phyloP scores from a whole-genome alignment of 2,329 filamentous ascomycete species.

The Thielaviopsis populi region DNA sequence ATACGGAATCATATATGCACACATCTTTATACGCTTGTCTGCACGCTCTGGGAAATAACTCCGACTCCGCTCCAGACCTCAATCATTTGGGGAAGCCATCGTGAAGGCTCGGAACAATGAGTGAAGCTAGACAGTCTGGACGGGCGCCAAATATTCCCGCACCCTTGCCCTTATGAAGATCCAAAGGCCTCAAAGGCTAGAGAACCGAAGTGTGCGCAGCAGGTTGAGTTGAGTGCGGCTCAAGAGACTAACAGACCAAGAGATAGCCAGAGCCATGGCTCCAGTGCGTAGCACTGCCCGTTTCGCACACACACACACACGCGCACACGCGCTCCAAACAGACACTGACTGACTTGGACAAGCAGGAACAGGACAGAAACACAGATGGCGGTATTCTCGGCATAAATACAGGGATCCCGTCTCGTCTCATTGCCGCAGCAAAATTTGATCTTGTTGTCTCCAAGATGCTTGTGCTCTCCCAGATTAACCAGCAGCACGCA shows the following conservation, averaged over 20 bases:
- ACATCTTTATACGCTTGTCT: background rate
- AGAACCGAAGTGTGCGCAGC: background rate
- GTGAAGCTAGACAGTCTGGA: background rate
- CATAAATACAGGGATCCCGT: constrained; percentile 1
- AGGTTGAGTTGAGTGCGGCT: background rate
- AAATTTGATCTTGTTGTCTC: constrained; percentile 4
- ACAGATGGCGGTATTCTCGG: constrained; percentile 3
- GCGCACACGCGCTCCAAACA: too few relatives aligned
- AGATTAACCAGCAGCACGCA: background rate
- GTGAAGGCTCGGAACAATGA: background rate
- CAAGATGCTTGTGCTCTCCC: constrained; percentile 1
- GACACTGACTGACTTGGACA: background rate
- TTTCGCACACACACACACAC: background rate
- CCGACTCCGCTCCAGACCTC: background rate
- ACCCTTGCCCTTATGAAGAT: constrained; percentile 1
- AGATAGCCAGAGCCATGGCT: background rate
- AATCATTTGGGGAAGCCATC: background rate
- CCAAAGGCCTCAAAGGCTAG: background rate
- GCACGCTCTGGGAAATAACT: background rate
- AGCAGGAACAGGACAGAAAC: background rate
- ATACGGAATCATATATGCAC: background rate
- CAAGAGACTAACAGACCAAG: background rate
- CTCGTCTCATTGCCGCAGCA: background rate
- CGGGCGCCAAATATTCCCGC: background rate
- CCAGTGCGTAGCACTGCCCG: background rate